phyloP scores from a whole-genome alignment of 176 grass and related monocot genomes.

The Bonia amplexicaulis region DNA sequence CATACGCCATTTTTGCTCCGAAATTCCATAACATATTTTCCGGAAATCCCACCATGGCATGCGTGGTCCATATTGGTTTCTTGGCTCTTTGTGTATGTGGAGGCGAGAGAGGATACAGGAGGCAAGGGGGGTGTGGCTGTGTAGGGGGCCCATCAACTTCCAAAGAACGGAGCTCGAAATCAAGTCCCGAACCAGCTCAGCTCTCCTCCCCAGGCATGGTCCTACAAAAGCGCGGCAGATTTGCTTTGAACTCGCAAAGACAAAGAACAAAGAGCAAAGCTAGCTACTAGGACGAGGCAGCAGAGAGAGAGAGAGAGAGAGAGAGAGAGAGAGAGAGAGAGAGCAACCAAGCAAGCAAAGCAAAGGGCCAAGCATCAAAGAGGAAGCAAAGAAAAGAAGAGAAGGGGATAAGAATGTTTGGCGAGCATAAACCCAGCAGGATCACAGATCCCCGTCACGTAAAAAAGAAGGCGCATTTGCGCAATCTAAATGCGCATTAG shows the following conservation, averaged over 20 bases:
- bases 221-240: constrained; percentile 80
- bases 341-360: not conserved
- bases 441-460: constrained; percentile 21
- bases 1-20: not conserved
- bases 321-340: not conserved
- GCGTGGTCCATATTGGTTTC: not conserved
- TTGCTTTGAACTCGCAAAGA: constrained; percentile 66
- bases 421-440: not conserved
- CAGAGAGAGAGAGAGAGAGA: too few relatives aligned
- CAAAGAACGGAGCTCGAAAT: constrained; percentile 46
- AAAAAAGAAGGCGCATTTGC: constrained; percentile 16
- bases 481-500: constrained; percentile 12
- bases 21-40: not conserved
- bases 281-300: not conserved
- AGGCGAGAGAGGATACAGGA: too few relatives aligned
- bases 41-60: not conserved
- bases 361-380: constrained; percentile 16
- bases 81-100: not conserved
- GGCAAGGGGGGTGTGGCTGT: not conserved
- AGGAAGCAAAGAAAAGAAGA: constrained; percentile 23
- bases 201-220: constrained; percentile 51
- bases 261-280: constrained; percentile 47
- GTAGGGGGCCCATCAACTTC: constrained; percentile 20
- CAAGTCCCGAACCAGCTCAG: constrained; percentile 33
- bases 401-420: constrained; percentile 29